phyloP scores from a whole-genome alignment of 768 basidiomycete genomes.

The Boletus pseudopeckii region DNA sequence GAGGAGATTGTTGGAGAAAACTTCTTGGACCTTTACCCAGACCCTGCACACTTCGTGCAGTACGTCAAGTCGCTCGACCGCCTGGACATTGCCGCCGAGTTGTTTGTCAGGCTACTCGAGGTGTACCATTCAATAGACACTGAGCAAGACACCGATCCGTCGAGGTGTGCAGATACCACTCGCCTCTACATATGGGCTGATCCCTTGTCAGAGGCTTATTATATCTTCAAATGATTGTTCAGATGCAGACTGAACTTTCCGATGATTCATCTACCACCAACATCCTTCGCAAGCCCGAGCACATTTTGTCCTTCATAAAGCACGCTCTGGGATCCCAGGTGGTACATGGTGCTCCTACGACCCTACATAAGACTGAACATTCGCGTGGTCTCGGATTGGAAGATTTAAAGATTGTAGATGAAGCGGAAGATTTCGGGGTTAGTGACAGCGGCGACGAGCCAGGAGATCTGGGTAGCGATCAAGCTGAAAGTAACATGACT shows the following conservation, averaged over 20 bases:
- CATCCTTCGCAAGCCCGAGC: conserved; percentile 58
- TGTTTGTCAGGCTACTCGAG: conserved; percentile 76
- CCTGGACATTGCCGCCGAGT: conserved; percentile 61
- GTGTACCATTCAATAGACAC: conserved; percentile 45
- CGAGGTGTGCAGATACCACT: conserved; percentile 14
- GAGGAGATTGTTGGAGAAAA: conserved; percentile 44
- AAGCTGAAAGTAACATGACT: conserved; percentile 59
- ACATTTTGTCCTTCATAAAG: conserved; percentile 80
- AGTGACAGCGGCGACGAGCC: conserved; percentile 55
- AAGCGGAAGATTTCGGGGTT: conserved; percentile 41
- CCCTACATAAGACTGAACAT: conserved; percentile 1
- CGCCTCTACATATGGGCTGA: background rate
- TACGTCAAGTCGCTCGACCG: conserved; percentile 66
- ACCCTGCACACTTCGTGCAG: conserved; percentile 65
- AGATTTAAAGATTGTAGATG: conserved; percentile 38
- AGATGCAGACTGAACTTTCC: conserved; percentile 72
- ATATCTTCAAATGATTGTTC: conserved; percentile 75
- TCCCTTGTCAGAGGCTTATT: conserved; percentile 52
- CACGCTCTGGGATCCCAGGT: conserved; percentile 59
- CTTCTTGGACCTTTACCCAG: conserved; percentile 67
- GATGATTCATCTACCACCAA: conserved; percentile 50
- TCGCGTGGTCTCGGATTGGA: conserved; percentile 28
- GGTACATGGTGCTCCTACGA: background rate
- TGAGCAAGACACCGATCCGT: conserved; percentile 21
- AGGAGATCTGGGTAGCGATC: conserved; percentile 35